These are phyloP conservation scores for Hypoxylon fuscum DNA, from an alignment of 495 filamentous ascomycete species.

Conservation along the genomic window DNA sequence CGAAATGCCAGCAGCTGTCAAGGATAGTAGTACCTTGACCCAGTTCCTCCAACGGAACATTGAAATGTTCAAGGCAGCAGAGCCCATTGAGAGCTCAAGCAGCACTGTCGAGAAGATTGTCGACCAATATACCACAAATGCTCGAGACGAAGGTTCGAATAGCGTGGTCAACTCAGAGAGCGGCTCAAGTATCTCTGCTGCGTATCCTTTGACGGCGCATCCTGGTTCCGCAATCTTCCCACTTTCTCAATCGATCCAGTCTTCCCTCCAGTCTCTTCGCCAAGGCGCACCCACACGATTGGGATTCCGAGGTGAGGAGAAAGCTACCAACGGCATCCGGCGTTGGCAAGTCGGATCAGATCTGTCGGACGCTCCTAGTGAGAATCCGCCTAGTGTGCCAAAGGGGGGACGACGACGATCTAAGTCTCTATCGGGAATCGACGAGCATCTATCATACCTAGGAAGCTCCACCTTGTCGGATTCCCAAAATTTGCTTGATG, in stretches of 20 bases:
- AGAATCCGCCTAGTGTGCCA: no score
- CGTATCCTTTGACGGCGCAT: no score
- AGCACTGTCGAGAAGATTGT: slow-evolving; percentile 47
- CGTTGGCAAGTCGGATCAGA: background rate
- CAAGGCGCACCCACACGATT: slow-evolving; percentile 18
- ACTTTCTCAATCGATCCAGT: no score
- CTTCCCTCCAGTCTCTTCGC: no score
- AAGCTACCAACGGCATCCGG: background rate
- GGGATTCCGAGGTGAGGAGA: slow-evolving; percentile 15
- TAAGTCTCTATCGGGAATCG: background rate
- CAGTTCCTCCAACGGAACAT: slow-evolving; percentile 4
- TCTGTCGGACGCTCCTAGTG: background rate
- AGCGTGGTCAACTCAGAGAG: no score
- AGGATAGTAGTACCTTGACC: background rate
- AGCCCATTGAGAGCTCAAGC: slow-evolving; percentile 26
- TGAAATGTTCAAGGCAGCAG: background rate
- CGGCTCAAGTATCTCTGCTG: background rate
- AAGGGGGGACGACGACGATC: slow-evolving; percentile 5
- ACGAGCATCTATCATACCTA: background rate
- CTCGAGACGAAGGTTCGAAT: background rate
- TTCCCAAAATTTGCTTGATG: slow-evolving; percentile 38
- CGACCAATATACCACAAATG: slow-evolving; percentile 38
- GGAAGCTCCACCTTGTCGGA: slow-evolving; percentile 27
- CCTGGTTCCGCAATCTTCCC: no score
- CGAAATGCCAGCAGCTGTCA: background rate